These are phyloP conservation scores for Emericellopsis terricola DNA, from an alignment of 495 filamentous ascomycete species.

Conservation along the genomic window DNA sequence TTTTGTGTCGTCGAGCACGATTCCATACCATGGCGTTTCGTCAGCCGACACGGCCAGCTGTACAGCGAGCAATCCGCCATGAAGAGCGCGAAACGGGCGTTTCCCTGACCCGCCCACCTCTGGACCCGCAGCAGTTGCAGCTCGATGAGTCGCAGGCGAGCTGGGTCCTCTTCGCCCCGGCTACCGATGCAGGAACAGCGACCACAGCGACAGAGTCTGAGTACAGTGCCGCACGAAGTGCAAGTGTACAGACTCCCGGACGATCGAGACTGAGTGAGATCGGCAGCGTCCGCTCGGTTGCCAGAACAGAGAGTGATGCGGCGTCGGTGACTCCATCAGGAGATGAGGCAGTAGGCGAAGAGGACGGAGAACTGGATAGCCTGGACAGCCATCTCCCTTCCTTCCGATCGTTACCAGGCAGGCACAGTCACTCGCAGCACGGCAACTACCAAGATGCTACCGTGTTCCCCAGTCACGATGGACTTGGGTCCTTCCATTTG, in stretches of 20 bases:
- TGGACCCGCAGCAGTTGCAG: neutral
- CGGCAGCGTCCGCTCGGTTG: constrained; percentile 58
- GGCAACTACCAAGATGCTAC: constrained; percentile 17
- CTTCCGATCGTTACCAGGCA: constrained; percentile 48
- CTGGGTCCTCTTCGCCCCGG: constrained; percentile 88
- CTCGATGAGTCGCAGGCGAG: constrained; percentile 59
- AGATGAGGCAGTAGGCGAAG: constrained; percentile 38
- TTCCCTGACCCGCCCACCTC: neutral
- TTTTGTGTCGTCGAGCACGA: no score
- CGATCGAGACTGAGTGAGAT: constrained; percentile 68
- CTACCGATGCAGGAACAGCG: constrained; percentile 44
- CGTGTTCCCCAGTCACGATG: constrained; percentile 80
- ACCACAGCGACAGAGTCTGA: neutral
- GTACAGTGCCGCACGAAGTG: neutral
- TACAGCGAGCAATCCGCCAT: constrained; percentile 37
- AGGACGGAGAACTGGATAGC: constrained; percentile 73
- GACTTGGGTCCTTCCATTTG: constrained; percentile 59
- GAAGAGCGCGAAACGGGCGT: neutral
- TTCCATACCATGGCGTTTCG: constrained; percentile 83
- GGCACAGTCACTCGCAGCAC: constrained; percentile 18
- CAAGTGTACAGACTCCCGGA: constrained; percentile 39
- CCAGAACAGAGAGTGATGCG: constrained; percentile 27
- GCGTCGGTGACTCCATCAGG: constrained; percentile 24
- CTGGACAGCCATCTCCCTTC: constrained; percentile 77
- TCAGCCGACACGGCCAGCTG: constrained; percentile 45